Conservation (phyloP, 1,284 basidiomycete genomes). For the Heliocybe sulcata region DNA sequence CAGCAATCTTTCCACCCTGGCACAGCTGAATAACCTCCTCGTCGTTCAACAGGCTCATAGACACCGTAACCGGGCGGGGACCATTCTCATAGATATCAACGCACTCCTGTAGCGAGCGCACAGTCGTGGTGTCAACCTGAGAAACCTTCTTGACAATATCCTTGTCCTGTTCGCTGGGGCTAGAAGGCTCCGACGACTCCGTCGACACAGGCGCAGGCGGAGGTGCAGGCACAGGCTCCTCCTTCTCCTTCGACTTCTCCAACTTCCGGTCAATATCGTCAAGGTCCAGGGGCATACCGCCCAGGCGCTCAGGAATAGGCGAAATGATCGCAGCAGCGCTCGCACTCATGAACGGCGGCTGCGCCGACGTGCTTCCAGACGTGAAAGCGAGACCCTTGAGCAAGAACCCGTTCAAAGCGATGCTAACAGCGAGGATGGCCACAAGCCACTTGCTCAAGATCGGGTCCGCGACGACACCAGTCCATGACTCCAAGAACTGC, state of each 20-base stretch:
- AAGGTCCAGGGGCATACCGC: constrained; percentile 13
- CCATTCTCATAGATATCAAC: constrained; percentile 85
- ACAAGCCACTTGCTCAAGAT: constrained; percentile 97
- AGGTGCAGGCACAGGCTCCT: constrained; percentile 2
- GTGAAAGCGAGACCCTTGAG: constrained; percentile 72
- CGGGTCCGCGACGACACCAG: constrained; percentile 90
- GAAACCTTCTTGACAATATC: constrained; percentile 8
- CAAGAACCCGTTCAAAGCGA: constrained; percentile 91
- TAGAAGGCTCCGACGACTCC: background rate
- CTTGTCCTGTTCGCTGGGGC: constrained; percentile 4
- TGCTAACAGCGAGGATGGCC: constrained; percentile 78
- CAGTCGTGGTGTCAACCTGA: constrained; percentile 13
- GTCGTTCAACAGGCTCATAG: constrained; percentile 68
- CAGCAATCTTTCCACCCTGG: constrained; percentile 89
- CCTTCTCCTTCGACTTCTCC: constrained; percentile 12
- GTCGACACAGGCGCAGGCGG: background rate
- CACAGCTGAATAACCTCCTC: constrained; percentile 90
- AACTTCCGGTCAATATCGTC: constrained; percentile 27
- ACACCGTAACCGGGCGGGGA: constrained; percentile 53
- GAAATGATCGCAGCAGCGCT: constrained; percentile 7
- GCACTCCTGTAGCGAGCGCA: constrained; percentile 73
- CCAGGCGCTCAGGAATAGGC: constrained; percentile 17
- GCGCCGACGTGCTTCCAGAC: constrained; percentile 26
- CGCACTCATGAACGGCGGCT: constrained; percentile 15
- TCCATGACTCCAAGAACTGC: constrained; percentile 92